Base-by-base conservation (phyloP, 805 yeast species). In the Tetrapisispora pingtungensis region DNA sequence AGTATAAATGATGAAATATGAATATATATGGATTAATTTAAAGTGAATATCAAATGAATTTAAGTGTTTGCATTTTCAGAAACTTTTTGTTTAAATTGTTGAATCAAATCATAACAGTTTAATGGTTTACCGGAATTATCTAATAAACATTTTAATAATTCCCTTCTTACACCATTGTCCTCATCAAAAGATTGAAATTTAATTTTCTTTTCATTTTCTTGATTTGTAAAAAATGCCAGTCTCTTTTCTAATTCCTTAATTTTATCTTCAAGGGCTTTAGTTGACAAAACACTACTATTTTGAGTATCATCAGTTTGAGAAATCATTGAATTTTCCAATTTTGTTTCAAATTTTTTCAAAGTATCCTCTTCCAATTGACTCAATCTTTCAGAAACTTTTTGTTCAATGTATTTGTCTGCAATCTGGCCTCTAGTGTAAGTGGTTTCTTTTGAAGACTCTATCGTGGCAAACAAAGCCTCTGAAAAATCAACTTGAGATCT, bases 101-200 rank as follows among this genome's bases (percentile, higher is more conserved):
- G 77, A 17, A 84, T 84, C 57, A 83, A 84, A 34, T 82, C 85
- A 81, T 88, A 83, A 61, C 96, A 86, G 62, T 83, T 80, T 61
- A 86, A 72, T 19, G 84, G 80, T 59, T 72, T 78, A 19, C 78
- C 82, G 49, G 72, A 65, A 61, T 80, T 81, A 40, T 73, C 73
- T 14, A 57, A 40, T 57, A 86, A 70, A 61, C 96, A 86, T 35
- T 66, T 56, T 22, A 73, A 65, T 22, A 87, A 77, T 10, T 68
- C 72, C 2, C 53, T 54, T 43, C 67, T 56, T 10, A 80, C 59
- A 2, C 67, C 71, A 18, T 70, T 71, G 15, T 65, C 57, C n/a
- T 62, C 54, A 13, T 46, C 50, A 12, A 64, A 10, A 26, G 51
- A 46, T 36, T 38, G 37, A 19, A 48, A 46, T 20, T 44, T 52